These are phyloP conservation scores for Penicillium daleae DNA, from an alignment of 495 filamentous ascomycete species.

Conservation along the genomic window DNA sequence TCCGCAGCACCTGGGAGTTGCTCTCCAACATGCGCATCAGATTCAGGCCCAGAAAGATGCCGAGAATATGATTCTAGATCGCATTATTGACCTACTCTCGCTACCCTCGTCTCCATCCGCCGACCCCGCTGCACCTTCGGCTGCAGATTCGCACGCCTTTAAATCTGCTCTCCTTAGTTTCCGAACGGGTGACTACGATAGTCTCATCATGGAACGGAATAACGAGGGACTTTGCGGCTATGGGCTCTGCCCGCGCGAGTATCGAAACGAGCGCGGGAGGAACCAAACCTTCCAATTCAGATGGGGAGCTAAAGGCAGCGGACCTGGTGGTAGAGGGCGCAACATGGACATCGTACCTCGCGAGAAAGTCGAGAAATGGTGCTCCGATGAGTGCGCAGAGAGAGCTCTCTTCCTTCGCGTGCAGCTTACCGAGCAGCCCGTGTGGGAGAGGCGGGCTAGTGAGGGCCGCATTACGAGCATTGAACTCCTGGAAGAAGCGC, in stretches of 20 bases:
- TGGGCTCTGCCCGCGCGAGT: constrained; percentile 66
- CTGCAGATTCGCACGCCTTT: constrained; percentile 59
- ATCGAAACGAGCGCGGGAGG: constrained; percentile 46
- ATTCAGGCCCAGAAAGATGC: constrained; percentile 78
- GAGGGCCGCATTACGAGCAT: constrained; percentile 43
- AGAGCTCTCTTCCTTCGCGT: constrained; percentile 82
- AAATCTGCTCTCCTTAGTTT: constrained; percentile 67
- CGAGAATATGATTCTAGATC: constrained; percentile 70
- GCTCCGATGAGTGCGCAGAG: constrained; percentile 75
- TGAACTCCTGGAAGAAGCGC: constrained; percentile 58
- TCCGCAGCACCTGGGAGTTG: constrained; percentile 62
- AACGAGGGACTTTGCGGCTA: constrained; percentile 81
- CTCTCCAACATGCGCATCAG: constrained; percentile 76
- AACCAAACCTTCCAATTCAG: constrained; percentile 53
- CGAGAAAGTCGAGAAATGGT: constrained; percentile 83
- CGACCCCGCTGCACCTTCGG: constrained; percentile 61
- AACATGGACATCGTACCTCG: constrained; percentile 63
- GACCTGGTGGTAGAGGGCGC: constrained; percentile 51
- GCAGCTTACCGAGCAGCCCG: constrained; percentile 77
- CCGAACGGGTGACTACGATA: constrained; percentile 83
- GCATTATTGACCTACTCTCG: constrained; percentile 68
- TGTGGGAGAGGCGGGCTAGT: constrained; percentile 67
- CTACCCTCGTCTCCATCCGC: constrained; percentile 54
- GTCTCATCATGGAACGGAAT: constrained; percentile 83
- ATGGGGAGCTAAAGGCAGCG: constrained; percentile 52